A percentile compares a stretch with the other conserved stretches of the same genome.
Conservation (phyloP, 371 early-diverging fungal genomes). For the Encephalitozoon romaleae region DNA sequence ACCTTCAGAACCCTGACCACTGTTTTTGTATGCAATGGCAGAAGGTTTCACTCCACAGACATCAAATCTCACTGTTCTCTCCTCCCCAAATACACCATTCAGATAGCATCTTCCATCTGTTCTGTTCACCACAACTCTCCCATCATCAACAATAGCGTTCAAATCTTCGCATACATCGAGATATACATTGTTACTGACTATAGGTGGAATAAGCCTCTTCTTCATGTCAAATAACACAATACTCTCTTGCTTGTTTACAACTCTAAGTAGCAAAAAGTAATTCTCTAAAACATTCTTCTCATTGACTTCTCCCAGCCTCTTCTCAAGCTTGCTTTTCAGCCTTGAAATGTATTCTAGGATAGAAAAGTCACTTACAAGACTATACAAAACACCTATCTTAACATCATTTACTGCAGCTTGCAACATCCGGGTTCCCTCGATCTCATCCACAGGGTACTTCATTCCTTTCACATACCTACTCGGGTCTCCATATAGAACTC, state of each 20-base stretch:
- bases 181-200: constrained; percentile 1
- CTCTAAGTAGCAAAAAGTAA: constrained; percentile 7
- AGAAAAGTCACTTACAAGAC: not conserved
- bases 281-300: constrained; percentile 3
- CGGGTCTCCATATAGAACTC: constrained; percentile 9
- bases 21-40: not conserved
- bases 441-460: not conserved
- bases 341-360: not conserved
- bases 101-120: not conserved
- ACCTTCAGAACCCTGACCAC: not conserved
- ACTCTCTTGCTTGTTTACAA: not conserved
- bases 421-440: not conserved
- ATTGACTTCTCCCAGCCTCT: not conserved
- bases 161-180: constrained; percentile 21
- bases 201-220: not conserved
- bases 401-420: constrained; percentile 11
- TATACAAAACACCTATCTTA: not conserved
- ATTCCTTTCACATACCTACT: not conserved
- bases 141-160: not conserved
- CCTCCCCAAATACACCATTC: not conserved
- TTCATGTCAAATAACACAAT: not conserved
- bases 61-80: not conserved
- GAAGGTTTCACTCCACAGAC: not conserved
- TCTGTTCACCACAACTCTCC: not conserved
- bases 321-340: not conserved